Conservation (phyloP, 768 basidiomycete species). For the Strobilomyces confusus region DNA sequence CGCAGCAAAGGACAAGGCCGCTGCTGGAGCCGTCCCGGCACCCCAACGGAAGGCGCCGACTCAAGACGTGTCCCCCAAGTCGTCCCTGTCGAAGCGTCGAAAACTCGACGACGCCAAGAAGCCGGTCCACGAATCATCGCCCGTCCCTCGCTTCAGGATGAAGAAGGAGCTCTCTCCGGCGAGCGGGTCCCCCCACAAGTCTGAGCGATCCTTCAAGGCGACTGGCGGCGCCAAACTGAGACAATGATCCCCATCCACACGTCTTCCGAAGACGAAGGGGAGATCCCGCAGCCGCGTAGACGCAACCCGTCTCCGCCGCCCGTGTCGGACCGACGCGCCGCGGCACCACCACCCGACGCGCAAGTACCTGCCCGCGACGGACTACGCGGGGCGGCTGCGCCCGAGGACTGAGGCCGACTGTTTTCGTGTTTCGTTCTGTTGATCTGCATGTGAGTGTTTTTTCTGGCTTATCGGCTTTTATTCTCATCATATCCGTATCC, state of each 20-base stretch:
- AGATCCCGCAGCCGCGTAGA: constrained; percentile 31
- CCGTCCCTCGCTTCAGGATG: constrained; percentile 29
- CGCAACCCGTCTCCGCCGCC: constrained; percentile 27
- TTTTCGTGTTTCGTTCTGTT: neutral
- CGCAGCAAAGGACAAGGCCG: constrained; percentile 19
- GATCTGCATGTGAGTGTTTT: too few relatives aligned
- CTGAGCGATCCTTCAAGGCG: constrained; percentile 22
- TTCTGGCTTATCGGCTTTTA: too few relatives aligned
- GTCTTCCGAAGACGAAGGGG: constrained; percentile 60
- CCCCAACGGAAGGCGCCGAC: constrained; percentile 39
- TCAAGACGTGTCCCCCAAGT: constrained; percentile 22
- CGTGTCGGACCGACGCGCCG: constrained; percentile 15
- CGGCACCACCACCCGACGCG: constrained; percentile 30
- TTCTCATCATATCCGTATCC: too few relatives aligned
- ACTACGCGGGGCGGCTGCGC: constrained; percentile 36
- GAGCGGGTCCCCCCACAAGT: constrained; percentile 8
- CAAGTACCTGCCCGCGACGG: constrained; percentile 37
- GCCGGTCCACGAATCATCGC: constrained; percentile 26
- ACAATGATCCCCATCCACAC: constrained; percentile 63
- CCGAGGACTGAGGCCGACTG: neutral
- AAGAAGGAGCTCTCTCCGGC: constrained; percentile 36
- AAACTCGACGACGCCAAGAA: constrained; percentile 44
- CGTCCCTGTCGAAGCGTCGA: constrained; percentile 36
- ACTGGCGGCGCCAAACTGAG: constrained; percentile 34
- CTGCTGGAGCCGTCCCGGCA: constrained; percentile 8